A percentile compares a stretch with the other conserved stretches of the same genome.
Evolutionary conservation across 192 early-diverging fungal species (phyloP).

Genomic region (Coemansia sp.): DNA sequence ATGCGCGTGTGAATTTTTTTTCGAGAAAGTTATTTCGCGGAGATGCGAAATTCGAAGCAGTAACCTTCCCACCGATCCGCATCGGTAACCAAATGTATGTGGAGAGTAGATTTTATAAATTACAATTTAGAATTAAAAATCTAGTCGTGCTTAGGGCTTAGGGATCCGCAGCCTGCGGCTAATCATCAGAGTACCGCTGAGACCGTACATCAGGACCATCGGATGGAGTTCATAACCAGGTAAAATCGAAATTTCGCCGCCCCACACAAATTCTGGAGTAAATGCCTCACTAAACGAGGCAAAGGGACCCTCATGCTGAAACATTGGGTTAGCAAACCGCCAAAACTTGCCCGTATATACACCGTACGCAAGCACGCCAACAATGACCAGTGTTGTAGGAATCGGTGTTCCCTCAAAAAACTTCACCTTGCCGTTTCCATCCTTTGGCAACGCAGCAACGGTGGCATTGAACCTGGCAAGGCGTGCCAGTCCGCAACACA

Average conservation of each 20-base stretch:
- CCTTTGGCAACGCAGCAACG: constrained; percentile 70
- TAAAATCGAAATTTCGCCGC: constrained; percentile 56
- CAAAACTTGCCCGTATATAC: constrained; percentile 52
- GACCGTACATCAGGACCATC: constrained; percentile 69
- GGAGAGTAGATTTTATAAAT: neutral
- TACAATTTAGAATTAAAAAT: neutral
- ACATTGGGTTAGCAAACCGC: constrained; percentile 47
- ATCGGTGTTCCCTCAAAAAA: constrained; percentile 93
- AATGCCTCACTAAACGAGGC: constrained; percentile 54
- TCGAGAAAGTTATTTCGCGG: too few relatives aligned
- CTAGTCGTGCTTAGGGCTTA: constrained; percentile 54
- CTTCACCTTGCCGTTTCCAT: constrained; percentile 69
- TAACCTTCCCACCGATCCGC: too few relatives aligned
- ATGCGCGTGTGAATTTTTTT: too few relatives aligned
- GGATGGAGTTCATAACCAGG: constrained; percentile 74
- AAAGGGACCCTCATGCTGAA: constrained; percentile 49
- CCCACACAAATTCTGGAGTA: constrained; percentile 56
- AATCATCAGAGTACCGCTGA: constrained; percentile 81
- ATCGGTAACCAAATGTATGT: too few relatives aligned
- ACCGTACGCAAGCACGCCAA: constrained; percentile 64
- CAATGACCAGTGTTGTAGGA: constrained; percentile 70
- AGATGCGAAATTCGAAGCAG: too few relatives aligned
- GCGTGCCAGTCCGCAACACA: constrained; percentile 80
- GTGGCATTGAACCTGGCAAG: constrained; percentile 91
- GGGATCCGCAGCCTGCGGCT: constrained; percentile 74